Percentiles rank a stretch among this genome's conserved stretches.
Evolutionary conservation across 495 filamentous ascomycete genomes (phyloP).

Genomic region (Podospora appendiculata): DNA sequence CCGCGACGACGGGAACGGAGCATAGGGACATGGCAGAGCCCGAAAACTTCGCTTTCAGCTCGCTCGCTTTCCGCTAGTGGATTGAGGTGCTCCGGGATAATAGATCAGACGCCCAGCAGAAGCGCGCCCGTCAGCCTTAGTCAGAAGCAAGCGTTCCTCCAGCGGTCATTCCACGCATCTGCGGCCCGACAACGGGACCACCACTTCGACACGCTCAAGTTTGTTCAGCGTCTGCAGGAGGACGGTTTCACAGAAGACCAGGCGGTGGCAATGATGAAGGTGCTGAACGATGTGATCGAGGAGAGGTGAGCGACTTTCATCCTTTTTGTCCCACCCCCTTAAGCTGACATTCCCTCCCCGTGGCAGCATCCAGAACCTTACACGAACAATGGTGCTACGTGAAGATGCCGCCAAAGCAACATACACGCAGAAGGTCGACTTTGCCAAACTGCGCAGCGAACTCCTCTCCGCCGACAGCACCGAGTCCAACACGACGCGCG

Average conservation of each 20-base stretch:
- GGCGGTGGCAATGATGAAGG: constrained; percentile 92
- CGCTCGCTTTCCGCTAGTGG: background rate
- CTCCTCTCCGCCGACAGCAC: constrained; percentile 84
- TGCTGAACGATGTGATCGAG: constrained; percentile 93
- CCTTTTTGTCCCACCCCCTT: background rate
- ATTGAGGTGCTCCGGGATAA: too few species aligned
- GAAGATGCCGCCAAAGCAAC: constrained; percentile 82
- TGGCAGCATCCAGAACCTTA: constrained; percentile 85
- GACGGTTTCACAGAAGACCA: constrained; percentile 97
- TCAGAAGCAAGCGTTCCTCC: constrained; percentile 15
- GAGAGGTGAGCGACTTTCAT: constrained; percentile 52
- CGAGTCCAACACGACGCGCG: constrained; percentile 78
- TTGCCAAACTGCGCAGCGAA: constrained; percentile 95
- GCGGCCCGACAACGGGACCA: constrained; percentile 60
- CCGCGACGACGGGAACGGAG: background rate
- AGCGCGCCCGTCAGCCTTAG: constrained; percentile 2
- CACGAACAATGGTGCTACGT: constrained; percentile 95
- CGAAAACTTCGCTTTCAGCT: background rate
- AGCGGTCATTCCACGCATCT: constrained; percentile 64
- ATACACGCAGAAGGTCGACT: constrained; percentile 98
- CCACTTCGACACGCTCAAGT: constrained; percentile 97
- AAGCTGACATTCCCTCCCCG: background rate
- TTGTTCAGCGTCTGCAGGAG: constrained; percentile 79
- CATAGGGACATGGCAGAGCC: background rate
- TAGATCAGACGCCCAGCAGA: too few species aligned